Evolutionary conservation across 169 alveolate species (phyloP).

Genomic region (Plasmodium malariae): DNA sequence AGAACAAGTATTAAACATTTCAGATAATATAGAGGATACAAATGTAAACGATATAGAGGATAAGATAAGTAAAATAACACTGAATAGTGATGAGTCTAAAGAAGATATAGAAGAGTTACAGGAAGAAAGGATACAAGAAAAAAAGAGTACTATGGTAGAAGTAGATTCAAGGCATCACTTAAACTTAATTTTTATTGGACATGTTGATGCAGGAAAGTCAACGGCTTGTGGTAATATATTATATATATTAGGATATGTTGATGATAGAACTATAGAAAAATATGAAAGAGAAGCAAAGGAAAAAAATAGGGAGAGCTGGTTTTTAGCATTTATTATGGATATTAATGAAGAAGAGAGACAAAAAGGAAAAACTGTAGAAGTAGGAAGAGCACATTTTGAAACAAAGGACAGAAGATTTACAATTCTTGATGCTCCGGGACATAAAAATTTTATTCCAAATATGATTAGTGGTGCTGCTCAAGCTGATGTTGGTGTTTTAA

Average conservation of each 20-base stretch:
- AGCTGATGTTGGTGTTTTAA: constrained; percentile 99
- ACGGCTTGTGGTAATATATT: constrained; percentile 98
- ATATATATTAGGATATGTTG: constrained; percentile 94
- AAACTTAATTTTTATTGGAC: constrained; percentile 99
- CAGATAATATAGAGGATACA: neutral
- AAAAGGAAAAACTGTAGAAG: constrained; percentile 99
- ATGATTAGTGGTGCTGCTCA: constrained; percentile 99
- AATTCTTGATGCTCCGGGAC: constrained; percentile 99
- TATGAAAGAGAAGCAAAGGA: constrained; percentile 98
- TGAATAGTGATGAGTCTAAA: neutral
- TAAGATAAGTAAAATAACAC: constrained; percentile 1
- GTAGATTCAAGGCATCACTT: constrained; percentile 93
- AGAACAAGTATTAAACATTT: neutral
- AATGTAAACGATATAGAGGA: constrained; percentile 1
- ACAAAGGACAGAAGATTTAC: constrained; percentile 96
- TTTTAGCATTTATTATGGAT: constrained; percentile 99
- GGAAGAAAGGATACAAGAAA: constrained; percentile 16
- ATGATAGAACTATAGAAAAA: constrained; percentile 96
- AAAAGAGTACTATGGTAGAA: constrained; percentile 73
- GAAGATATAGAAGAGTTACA: constrained; percentile 24
- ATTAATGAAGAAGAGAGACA: constrained; percentile 98
- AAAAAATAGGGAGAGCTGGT: constrained; percentile 99
- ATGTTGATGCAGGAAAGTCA: constrained; percentile 99
- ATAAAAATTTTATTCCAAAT: constrained; percentile 98
- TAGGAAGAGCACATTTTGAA: constrained; percentile 97